Base-by-base conservation (phyloP, 2,329 filamentous ascomycete genomes). In the Scleromitrula shiraiana region DNA sequence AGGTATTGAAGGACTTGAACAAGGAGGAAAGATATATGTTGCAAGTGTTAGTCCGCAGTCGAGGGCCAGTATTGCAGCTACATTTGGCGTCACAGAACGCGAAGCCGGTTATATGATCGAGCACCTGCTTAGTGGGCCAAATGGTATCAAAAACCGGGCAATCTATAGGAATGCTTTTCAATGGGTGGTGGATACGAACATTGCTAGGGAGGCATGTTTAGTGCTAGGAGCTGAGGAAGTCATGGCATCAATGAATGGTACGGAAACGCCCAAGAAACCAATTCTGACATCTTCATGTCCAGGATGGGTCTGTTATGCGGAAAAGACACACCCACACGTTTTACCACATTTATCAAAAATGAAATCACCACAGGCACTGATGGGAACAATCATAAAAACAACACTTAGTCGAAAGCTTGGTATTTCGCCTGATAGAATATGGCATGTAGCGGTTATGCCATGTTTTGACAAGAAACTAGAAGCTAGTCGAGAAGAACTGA, bases 401-500 rank as follows among this genome's bases (percentile, higher is more conserved):
- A 79, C 85, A 0, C 70, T 98, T 29, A 88, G 85, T 65, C 80
- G 78, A 56, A 76, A 72, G 44, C 75, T 90, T 53, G 79, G 79
- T 27, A 80, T 96, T 41, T 67, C 83, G 1, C 85, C 89, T 0
- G 81, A 83, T 53, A 80, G 82, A 57, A 89, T 98, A 64, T 98
- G 91, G 88, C 91, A 97, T 66, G 68, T 97, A 45, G 88, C 91
- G 10, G 76, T 98, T 38, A 98, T 98, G 93, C 93, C 93, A 17
- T 98, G 93, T 66, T 97, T 98, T 65, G 93, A 98, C 67, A 98
- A 98, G 73, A 98, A 98, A 67, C 77, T 98, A 23, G 93, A 98
- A 69, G 93, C 93, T 6, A 95, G 89, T 58, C 82, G 93, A 45
- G 84, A 89, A 65, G 93, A 98, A 67, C 77, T 98, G 32, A 97